Evolutionary conservation across 805 yeast genomes (phyloP).

Genomic region (Dipodascus albidus): DNA sequence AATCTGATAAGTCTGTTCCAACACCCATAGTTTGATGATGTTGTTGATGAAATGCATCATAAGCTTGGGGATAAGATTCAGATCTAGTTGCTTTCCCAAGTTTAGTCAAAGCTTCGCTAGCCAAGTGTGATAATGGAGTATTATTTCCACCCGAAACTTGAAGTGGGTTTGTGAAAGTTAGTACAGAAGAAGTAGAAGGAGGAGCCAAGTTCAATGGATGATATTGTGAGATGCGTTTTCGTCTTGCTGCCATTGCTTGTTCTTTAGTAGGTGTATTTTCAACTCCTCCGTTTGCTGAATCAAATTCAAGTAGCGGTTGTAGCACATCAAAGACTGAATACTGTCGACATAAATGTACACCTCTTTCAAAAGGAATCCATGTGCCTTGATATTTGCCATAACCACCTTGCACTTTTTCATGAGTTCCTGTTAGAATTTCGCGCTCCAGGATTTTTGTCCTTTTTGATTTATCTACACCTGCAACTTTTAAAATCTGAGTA

Average conservation of each 20-base stretch:
- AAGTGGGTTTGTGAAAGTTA: slow-evolving; percentile 12
- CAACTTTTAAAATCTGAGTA: slow-evolving; percentile 58
- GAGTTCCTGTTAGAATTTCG: slow-evolving; percentile 51
- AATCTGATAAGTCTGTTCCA: not conserved
- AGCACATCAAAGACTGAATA: slow-evolving; percentile 45
- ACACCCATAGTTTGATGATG: not conserved
- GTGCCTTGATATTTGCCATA: slow-evolving; percentile 69
- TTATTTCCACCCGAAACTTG: slow-evolving; percentile 7
- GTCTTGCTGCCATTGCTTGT: slow-evolving; percentile 32
- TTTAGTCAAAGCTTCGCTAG: slow-evolving; percentile 15
- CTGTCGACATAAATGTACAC: slow-evolving; percentile 46
- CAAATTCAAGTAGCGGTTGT: slow-evolving; percentile 38
- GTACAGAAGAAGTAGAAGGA: slow-evolving; percentile 5
- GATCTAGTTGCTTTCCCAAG: slow-evolving; percentile 6
- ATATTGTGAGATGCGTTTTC: slow-evolving; percentile 16
- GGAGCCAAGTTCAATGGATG: not conserved
- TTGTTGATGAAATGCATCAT: not conserved
- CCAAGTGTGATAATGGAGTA: slow-evolving; percentile 14
- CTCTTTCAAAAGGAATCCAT: slow-evolving; percentile 57
- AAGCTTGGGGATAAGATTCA: not conserved
- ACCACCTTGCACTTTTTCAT: slow-evolving; percentile 65
- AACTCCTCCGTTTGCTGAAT: slow-evolving; percentile 26
- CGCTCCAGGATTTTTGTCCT: slow-evolving; percentile 53
- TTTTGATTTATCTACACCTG: slow-evolving; percentile 54
- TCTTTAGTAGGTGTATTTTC: slow-evolving; percentile 38